phyloP scores from a whole-genome alignment of 1,284 basidiomycete species.

The Austroboletus sp. region DNA sequence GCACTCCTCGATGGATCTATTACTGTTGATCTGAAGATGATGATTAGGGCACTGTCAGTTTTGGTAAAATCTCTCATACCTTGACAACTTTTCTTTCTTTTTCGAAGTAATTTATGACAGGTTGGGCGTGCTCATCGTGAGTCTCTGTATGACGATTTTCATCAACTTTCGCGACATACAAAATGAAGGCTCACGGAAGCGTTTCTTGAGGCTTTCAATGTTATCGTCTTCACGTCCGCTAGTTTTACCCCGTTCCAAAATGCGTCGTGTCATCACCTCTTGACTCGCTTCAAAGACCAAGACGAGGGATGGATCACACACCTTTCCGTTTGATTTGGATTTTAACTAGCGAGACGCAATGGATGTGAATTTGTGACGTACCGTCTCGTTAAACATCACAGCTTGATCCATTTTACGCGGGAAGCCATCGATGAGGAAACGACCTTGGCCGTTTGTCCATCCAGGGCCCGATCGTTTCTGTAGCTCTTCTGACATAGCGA shows the following conservation, averaged over 20 bases:
- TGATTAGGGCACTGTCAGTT: constrained; percentile 2
- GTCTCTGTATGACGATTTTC: constrained; percentile 51
- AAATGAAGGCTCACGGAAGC: constrained; percentile 64
- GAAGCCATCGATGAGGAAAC: constrained; percentile 97
- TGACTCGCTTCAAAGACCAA: constrained; percentile 90
- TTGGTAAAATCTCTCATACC: constrained; percentile 1
- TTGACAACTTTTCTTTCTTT: constrained; percentile 70
- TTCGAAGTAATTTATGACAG: constrained; percentile 86
- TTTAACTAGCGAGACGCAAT: background rate
- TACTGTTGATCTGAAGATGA: constrained; percentile 65
- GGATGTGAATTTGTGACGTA: constrained; percentile 35
- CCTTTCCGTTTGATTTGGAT: constrained; percentile 33
- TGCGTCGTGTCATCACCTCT: constrained; percentile 72
- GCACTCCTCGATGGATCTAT: constrained; percentile 68
- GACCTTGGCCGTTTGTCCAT: constrained; percentile 71
- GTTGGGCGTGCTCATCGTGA: constrained; percentile 90
- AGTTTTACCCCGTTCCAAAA: constrained; percentile 88
- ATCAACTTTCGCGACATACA: background rate
- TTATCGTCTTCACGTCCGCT: constrained; percentile 96
- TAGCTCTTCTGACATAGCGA: constrained; percentile 77
- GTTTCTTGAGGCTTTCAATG: constrained; percentile 88
- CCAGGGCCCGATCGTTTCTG: constrained; percentile 42
- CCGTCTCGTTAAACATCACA: constrained; percentile 82
- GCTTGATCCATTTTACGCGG: constrained; percentile 96
- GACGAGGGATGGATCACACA: constrained; percentile 75